Conservation (phyloP, 2,329 filamentous ascomycete species). For the Clarireedia homoeocarpa region DNA sequence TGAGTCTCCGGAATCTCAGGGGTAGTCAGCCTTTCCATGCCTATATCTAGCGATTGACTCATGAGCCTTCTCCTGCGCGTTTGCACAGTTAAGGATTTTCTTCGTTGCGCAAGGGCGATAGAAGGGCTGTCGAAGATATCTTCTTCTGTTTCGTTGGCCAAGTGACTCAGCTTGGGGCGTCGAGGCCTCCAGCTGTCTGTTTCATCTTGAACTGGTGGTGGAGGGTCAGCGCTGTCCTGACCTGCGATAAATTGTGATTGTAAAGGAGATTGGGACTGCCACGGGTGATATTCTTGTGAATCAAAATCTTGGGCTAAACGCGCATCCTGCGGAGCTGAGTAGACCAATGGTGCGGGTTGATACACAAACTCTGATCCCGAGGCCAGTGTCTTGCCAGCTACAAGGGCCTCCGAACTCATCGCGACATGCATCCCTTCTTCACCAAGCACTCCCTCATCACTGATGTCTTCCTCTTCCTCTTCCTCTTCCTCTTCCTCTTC, state of each 20-base stretch:
- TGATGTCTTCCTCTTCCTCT: not conserved
- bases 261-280: not conserved
- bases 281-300: not conserved
- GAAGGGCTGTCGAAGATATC: conserved; percentile 15
- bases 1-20: not conserved
- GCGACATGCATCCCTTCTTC: too few relatives aligned
- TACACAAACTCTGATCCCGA: too few relatives aligned
- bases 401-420: too few relatives aligned
- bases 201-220: not conserved
- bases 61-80: not conserved
- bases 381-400: too few relatives aligned
- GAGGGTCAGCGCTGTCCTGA: not conserved
- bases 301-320: too few relatives aligned
- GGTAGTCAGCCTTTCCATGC: not conserved
- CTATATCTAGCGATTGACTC: conserved; percentile 4
- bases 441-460: not conserved
- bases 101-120: not conserved
- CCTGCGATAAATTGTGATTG: too few relatives aligned
- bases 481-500: not conserved
- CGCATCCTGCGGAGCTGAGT: too few relatives aligned
- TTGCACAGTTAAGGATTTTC: not conserved
- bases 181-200: conserved; percentile 13
- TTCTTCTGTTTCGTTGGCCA: conserved; percentile 16
- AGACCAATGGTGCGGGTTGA: too few relatives aligned
- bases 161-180: conserved; percentile 6